phyloP scores from a whole-genome alignment of 441 rosid species.

The Erodium moschatum region DNA sequence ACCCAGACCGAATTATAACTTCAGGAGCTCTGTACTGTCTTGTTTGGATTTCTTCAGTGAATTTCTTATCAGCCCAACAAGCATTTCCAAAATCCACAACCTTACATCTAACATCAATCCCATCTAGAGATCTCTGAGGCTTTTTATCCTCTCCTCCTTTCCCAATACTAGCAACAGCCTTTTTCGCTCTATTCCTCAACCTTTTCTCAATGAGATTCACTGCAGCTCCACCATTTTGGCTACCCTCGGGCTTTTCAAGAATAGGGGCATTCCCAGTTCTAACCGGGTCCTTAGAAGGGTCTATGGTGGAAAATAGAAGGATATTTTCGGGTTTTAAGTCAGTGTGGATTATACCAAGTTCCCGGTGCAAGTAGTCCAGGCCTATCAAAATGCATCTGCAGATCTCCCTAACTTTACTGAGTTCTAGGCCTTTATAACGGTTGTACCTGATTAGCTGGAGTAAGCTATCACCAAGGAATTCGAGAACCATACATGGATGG shows the following conservation, averaged over 20 bases:
- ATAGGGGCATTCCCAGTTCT: constrained; percentile 41
- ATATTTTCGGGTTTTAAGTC: constrained; percentile 73
- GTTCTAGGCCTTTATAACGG: constrained; percentile 52
- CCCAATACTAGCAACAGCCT: constrained; percentile 35
- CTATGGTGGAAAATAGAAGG: constrained; percentile 46
- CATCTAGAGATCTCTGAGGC: constrained; percentile 28
- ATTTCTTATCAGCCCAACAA: constrained; percentile 69
- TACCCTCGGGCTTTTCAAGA: constrained; percentile 33
- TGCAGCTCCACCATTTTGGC: constrained; percentile 39
- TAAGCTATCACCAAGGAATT: constrained; percentile 67
- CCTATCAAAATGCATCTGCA: constrained; percentile 50
- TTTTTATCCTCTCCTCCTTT: constrained; percentile 36
- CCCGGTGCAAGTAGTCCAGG: constrained; percentile 55
- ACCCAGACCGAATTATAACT: constrained; percentile 59
- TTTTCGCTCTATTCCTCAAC: constrained; percentile 58
- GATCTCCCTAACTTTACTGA: constrained; percentile 46
- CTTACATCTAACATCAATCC: constrained; percentile 48
- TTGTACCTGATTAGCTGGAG: constrained; percentile 57
- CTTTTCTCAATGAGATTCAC: constrained; percentile 57
- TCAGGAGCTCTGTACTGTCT: constrained; percentile 69
- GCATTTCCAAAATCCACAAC: constrained; percentile 75
- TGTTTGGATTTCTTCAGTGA: constrained; percentile 66
- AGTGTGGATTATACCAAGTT: constrained; percentile 56
- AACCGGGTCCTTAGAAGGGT: constrained; percentile 48
- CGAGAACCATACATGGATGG: constrained; percentile 69